Base-by-base conservation (phyloP, 1,284 basidiomycete genomes). In the Cryptococcus wingfieldii region DNA sequence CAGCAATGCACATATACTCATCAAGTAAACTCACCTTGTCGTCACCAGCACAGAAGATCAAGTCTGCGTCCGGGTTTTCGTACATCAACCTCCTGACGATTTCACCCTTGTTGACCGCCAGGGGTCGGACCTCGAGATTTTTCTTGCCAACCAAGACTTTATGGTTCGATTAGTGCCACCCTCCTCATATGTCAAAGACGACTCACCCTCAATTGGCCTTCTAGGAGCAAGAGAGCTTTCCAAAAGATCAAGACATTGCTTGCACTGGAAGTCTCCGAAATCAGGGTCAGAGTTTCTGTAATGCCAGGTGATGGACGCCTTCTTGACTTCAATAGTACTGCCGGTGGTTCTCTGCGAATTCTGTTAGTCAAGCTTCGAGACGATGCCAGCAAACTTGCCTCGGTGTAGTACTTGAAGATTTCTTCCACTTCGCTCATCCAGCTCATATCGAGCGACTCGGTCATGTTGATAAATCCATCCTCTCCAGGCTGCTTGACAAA, bases 41-140 rank as follows among this genome's bases (percentile, higher is more conserved):
- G 72, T 98, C 95, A 51, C 95, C 95, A 0, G 91, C 94, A 74
- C 95, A 98, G 79, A 98, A 94, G 70, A 97, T 83, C 73, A 97
- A 95, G 74, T 96, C 90, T 47, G 89, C 87, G 62, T 96, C 91
- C 2, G 92, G 87, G 79, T 97, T 87, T 71, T 86, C 80, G 82
- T 94, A 97, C 58, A 97, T 74, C 55, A 98, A 86, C 47, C 93
- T 82, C 80, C 93, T 92, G 66, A 97, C 93, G 68, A 98, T 98
- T 80, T 98, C 95, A 56, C 95, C 95, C 83, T 98, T 97, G 83
- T 97, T 98, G 67, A 97, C 85, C 0, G 92, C 93, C 54, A 89
- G 82, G 38, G 94, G 95, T 56, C 95, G 86, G 25, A 97, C 94
- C 79, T 98, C 95, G 51, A 98, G 82, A 76, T 97, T 98, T 85